Conservation (phyloP, 176 grass and related monocot genomes). For the Saccharum spontaneum region DNA sequence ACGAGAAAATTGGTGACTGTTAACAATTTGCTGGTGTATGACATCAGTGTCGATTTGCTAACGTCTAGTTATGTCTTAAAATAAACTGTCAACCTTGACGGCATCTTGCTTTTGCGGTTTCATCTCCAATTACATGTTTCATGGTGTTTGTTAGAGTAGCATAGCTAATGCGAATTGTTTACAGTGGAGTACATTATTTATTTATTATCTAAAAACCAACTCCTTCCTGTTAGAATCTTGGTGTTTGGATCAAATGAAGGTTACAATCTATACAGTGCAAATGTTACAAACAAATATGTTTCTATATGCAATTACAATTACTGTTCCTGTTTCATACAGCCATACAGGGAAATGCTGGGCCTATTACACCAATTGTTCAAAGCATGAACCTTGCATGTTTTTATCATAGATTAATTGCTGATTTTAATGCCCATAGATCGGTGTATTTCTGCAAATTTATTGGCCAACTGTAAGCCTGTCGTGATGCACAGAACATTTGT, state of each 20-base stretch:
- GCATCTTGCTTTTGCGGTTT: not conserved
- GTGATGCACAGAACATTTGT: not conserved
- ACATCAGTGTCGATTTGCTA: not conserved
- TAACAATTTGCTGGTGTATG: not conserved
- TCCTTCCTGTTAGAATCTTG: not conserved
- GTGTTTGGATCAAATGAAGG: not conserved
- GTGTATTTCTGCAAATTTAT: not conserved
- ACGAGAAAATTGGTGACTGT: no score
- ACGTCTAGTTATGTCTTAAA: not conserved
- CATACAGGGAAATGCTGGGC: not conserved
- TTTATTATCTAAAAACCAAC: not conserved
- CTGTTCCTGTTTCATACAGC: not conserved
- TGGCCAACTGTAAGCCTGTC: not conserved
- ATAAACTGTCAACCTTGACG: not conserved
- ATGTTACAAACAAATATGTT: not conserved
- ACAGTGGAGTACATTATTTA: not conserved
- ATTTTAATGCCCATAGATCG: not conserved
- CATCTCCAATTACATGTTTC: not conserved
- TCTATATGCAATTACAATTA: not conserved
- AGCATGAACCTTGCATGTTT: not conserved
- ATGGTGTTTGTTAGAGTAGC: not conserved
- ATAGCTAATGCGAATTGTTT: not conserved
- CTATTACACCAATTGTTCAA: not conserved
- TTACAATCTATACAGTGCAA: not conserved
- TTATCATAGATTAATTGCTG: not conserved